Conservation (phyloP, 352 stramenopile species). For the Globisporangium middletonii region DNA sequence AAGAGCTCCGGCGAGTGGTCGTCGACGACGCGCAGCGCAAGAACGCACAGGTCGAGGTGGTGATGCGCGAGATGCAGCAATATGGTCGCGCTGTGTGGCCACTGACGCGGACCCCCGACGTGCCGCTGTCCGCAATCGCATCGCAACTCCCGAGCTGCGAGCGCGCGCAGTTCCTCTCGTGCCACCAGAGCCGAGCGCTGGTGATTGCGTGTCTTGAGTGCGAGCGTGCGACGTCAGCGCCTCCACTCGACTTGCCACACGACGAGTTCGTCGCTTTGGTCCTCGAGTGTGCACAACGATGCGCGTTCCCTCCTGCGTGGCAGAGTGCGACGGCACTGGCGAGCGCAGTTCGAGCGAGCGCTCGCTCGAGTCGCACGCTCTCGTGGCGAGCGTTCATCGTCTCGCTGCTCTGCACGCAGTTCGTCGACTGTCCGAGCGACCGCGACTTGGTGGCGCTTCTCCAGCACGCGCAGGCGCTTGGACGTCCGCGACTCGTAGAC, state of each 20-base stretch:
- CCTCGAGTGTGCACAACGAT: slow-evolving; percentile 21
- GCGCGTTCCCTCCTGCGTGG: slow-evolving; percentile 33
- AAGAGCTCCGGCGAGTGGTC: slow-evolving; percentile 18
- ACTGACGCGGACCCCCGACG: not conserved
- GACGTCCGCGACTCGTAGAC: not conserved
- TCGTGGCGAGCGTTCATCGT: slow-evolving; percentile 39
- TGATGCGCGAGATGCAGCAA: slow-evolving; percentile 18
- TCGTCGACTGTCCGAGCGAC: slow-evolving; percentile 21
- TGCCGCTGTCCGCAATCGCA: slow-evolving; percentile 7
- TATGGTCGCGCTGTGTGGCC: slow-evolving; percentile 18
- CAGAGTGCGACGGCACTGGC: slow-evolving; percentile 25
- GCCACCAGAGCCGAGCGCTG: slow-evolving; percentile 8
- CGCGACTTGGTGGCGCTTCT: slow-evolving; percentile 19
- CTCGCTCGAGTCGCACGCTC: slow-evolving; percentile 1
- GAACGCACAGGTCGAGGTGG: slow-evolving; percentile 20
- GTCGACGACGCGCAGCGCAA: slow-evolving; percentile 27
- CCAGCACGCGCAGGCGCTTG: not conserved
- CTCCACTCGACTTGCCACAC: slow-evolving; percentile 6
- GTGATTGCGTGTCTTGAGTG: not conserved
- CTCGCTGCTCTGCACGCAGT: slow-evolving; percentile 32
- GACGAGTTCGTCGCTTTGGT: slow-evolving; percentile 35
- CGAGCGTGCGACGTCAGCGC: not conserved
- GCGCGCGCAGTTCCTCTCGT: slow-evolving; percentile 12
- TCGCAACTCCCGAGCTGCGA: slow-evolving; percentile 6
- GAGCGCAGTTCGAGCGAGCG: slow-evolving; percentile 23